A percentile compares a stretch with the other conserved stretches of the same genome.
These are phyloP conservation scores for Aspergillus leporis DNA, from an alignment of 495 filamentous ascomycete species.

Conservation along the genomic window DNA sequence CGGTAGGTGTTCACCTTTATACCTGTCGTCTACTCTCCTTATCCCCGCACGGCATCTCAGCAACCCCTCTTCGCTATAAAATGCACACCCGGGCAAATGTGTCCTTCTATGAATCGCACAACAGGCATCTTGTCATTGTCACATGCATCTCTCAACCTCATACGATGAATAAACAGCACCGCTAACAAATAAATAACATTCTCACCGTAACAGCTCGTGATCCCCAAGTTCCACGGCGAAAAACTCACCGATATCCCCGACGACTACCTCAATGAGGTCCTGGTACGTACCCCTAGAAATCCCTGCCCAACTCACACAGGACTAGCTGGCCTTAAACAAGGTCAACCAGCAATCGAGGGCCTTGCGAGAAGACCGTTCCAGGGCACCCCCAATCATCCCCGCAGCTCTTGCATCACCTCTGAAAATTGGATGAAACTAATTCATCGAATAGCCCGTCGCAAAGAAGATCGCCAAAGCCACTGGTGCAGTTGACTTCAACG, in stretches of 20 bases:
- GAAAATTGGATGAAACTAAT: neutral
- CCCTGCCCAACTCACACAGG: neutral
- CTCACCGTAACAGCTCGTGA: constrained; percentile 68
- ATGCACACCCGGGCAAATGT: neutral
- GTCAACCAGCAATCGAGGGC: constrained; percentile 13
- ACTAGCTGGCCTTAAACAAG: constrained; percentile 8
- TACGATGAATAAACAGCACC: neutral
- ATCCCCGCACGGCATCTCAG: constrained; percentile 24
- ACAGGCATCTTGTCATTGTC: neutral
- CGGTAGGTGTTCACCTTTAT: constrained; percentile 50
- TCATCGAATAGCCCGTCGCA: constrained; percentile 64
- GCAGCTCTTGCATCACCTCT: neutral
- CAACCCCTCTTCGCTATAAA: too few species aligned
- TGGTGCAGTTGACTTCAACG: constrained; percentile 80
- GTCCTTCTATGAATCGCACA: neutral
- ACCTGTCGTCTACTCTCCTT: neutral
- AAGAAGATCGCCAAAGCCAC: constrained; percentile 82
- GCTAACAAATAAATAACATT: constrained; percentile 10
- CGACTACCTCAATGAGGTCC: constrained; percentile 76
- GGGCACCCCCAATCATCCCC: constrained; percentile 3
- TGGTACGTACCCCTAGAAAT: constrained; percentile 70
- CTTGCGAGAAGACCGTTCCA: constrained; percentile 20
- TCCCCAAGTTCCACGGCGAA: constrained; percentile 92
- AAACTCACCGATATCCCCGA: constrained; percentile 95
- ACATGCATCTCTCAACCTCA: neutral